Evolutionary conservation across 371 early-diverging fungal species (phyloP).

Genomic region (Lichtheimia ramosa): DNA sequence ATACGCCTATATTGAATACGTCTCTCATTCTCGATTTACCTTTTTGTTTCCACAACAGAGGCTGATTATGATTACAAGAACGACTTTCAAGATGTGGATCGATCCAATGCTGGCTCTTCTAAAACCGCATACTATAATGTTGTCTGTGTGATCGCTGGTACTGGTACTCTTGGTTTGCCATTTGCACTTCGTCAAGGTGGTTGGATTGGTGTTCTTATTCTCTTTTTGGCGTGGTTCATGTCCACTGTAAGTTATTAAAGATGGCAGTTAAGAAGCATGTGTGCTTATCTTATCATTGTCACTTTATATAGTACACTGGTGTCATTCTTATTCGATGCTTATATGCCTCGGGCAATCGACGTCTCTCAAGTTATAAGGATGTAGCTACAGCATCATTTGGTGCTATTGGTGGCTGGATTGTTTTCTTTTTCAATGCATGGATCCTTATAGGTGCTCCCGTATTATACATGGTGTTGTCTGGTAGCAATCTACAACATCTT

Average conservation of each 20-base stretch:
- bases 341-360: conserved; percentile 36
- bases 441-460: conserved; percentile 53
- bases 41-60: too few relatives aligned
- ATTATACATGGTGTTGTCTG: conserved; percentile 57
- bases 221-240: conserved; percentile 75
- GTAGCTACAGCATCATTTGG: conserved; percentile 33
- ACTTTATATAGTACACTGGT: conserved; percentile 25
- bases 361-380: conserved; percentile 40
- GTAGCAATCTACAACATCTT: conserved; percentile 47
- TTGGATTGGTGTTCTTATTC: conserved; percentile 75
- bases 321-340: conserved; percentile 38
- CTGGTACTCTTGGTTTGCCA: conserved; percentile 82
- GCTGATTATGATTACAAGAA: conserved; percentile 12
- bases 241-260: conserved; percentile 50
- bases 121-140: conserved; percentile 59
- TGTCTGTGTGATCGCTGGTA: conserved; percentile 78
- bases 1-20: too few relatives aligned
- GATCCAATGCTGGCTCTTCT: conserved; percentile 16
- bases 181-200: conserved; percentile 76
- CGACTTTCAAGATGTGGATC: conserved; percentile 15
- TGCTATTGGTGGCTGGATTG: conserved; percentile 36
- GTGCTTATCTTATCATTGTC: neutral
- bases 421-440: conserved; percentile 59
- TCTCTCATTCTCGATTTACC: too few relatives aligned
- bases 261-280: neutral